Conservation (phyloP, 352 stramenopile genomes). For the Globisporangium splendens region DNA sequence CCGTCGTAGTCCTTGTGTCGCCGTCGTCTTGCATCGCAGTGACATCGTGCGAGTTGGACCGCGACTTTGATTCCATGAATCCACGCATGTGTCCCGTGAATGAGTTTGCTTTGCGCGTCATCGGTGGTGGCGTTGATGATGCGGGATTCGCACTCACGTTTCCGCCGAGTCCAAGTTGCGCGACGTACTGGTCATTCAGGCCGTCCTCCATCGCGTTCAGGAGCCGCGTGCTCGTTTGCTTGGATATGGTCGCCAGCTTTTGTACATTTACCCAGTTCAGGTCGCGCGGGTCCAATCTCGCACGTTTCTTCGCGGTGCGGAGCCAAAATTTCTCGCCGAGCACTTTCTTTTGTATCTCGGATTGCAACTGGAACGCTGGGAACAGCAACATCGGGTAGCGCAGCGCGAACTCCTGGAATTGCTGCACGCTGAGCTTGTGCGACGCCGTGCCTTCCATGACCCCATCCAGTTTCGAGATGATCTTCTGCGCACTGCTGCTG, state of each 20-base stretch:
- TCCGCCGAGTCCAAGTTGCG: not conserved
- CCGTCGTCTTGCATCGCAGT: not conserved
- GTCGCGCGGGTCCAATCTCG: constrained; percentile 23
- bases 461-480: constrained; percentile 47
- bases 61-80: not conserved
- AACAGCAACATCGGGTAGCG: constrained; percentile 66
- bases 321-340: constrained; percentile 60
- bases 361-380: constrained; percentile 62
- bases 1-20: too few relatives aligned
- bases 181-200: constrained; percentile 19
- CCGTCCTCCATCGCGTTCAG: constrained; percentile 28
- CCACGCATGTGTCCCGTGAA: not conserved
- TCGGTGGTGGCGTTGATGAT: not conserved
- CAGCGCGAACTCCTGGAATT: constrained; percentile 58
- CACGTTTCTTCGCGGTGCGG: constrained; percentile 39
- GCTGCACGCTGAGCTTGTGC: constrained; percentile 29
- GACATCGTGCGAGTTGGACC: not conserved
- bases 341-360: constrained; percentile 56
- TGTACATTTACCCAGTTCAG: constrained; percentile 41
- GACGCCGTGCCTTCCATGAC: constrained; percentile 35
- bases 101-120: not conserved
- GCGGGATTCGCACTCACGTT: not conserved
- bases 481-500: constrained; percentile 49
- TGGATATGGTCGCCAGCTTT: constrained; percentile 22
- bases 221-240: constrained; percentile 18